A percentile compares a stretch with the other conserved stretches of the same genome.
phyloP scores from a whole-genome alignment of 768 basidiomycete genomes.

The Paxillus ammoniavirescens region DNA sequence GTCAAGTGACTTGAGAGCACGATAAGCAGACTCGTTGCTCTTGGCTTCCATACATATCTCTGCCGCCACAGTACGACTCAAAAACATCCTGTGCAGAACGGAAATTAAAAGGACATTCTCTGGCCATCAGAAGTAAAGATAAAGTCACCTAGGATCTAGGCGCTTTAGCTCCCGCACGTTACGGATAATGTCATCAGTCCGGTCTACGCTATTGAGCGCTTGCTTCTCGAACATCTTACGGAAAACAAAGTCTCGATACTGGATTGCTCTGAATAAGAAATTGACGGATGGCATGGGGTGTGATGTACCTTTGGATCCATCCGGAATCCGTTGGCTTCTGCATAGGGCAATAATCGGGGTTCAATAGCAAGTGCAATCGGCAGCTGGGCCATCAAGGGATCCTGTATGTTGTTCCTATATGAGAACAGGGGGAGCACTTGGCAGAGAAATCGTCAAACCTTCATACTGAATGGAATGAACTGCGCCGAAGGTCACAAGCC shows the following conservation, averaged over 20 bases:
- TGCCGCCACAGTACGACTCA: constrained; percentile 79
- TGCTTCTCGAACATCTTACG: constrained; percentile 79
- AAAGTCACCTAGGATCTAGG: constrained; percentile 61
- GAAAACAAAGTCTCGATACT: constrained; percentile 87
- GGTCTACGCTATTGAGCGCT: constrained; percentile 45
- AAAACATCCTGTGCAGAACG: constrained; percentile 61
- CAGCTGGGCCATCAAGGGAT: constrained; percentile 75
- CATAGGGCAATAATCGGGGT: constrained; percentile 69
- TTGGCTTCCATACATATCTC: constrained; percentile 83
- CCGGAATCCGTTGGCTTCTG: constrained; percentile 68
- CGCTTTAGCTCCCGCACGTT: constrained; percentile 73
- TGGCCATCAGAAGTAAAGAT: not conserved
- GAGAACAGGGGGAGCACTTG: not conserved
- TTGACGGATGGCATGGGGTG: not conserved
- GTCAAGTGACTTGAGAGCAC: constrained; percentile 65
- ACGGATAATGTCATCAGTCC: constrained; percentile 59
- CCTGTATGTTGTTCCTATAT: constrained; percentile 39
- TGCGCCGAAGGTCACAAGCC: constrained; percentile 30
- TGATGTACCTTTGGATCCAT: constrained; percentile 71
- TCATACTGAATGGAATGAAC: constrained; percentile 78
- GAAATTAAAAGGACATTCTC: constrained; percentile 1
- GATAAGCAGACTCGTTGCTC: constrained; percentile 65
- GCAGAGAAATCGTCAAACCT: constrained; percentile 39
- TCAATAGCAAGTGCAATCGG: constrained; percentile 77
- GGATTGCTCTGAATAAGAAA: constrained; percentile 12